Base-by-base conservation (phyloP, 2,329 filamentous ascomycete species). In the Beauveria asiatica region DNA sequence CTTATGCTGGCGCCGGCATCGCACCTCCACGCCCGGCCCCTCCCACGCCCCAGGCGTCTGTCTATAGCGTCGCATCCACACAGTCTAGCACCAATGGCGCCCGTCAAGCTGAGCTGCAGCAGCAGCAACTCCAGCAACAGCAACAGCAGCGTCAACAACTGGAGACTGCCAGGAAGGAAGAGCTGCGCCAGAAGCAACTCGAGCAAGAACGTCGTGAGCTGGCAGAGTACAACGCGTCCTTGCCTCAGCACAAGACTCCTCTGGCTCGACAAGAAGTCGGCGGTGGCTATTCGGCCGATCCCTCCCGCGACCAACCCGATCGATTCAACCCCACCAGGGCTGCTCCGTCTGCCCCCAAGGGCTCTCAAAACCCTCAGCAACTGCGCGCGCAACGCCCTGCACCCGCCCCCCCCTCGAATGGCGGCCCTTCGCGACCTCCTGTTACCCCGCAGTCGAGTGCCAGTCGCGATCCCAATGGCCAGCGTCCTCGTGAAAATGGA, bases 181-280 rank as follows among this genome's bases (percentile, higher is more conserved):
- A 85, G 63, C 78, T 84, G 67, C 81, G 83, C 37, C 78, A 83
- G 61, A 76, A 80, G 64, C 75, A 77, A 46, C 82, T 86, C 64
- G 76, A 80, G 1, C 83, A 85, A 64, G 87, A 91, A 66, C 82
- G 89, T 59, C 84, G 87, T 65, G 91, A 96, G 56, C 80, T 90
- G 66, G 92, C 94, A 70, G 90, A 86, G 19, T 97, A 96, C 74
- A 96, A 97, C 72, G 89, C 90, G 41, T 91, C 90, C 25, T 76
- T 97, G 62, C 93, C 92, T 37, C 89, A 96, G 78, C 86, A 82
- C 64, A 90, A 90, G 70, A 76, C 86, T 11, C 90, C 90, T 2
- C 69, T 94, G 65, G 92, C 92, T 37, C 90, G 97, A 72, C 92
- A 97, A 74, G 94, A 97, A 73, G 77, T 97, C 66, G 90, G 90